A percentile compares a stretch with the other conserved stretches of the same genome.
These are phyloP conservation scores for Cenchrus purpureus DNA, from an alignment of 176 grass and related monocot species.

Conservation along the genomic window DNA sequence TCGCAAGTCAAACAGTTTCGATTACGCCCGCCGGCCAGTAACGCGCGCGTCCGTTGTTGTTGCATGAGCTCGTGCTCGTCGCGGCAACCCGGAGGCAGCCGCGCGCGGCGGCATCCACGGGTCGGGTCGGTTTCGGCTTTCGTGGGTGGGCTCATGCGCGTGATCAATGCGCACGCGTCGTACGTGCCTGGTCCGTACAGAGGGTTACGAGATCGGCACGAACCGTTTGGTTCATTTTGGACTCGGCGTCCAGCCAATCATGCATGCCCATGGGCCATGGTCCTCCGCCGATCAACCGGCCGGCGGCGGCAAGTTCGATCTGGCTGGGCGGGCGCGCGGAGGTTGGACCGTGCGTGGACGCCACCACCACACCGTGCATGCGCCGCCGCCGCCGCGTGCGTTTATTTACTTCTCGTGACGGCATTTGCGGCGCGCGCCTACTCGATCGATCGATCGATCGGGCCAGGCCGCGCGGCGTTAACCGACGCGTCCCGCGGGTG, in stretches of 20 bases:
- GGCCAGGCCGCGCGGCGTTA: neutral
- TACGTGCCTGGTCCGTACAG: neutral
- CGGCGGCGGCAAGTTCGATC: neutral
- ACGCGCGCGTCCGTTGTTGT: neutral
- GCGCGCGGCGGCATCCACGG: neutral
- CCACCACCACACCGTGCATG: neutral
- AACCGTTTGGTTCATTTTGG: neutral
- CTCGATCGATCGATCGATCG: neutral
- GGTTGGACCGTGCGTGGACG: neutral
- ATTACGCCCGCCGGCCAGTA: neutral
- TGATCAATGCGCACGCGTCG: slow-evolving; percentile 35
- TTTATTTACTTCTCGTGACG: slow-evolving; percentile 49
- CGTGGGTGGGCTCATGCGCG: slow-evolving; percentile 43
- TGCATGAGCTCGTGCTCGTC: neutral
- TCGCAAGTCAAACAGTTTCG: slow-evolving; percentile 16
- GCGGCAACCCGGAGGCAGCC: too few species aligned
- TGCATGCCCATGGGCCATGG: neutral
- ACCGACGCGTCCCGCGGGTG: neutral
- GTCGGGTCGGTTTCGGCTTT: neutral
- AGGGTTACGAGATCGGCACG: neutral
- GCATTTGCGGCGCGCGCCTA: slow-evolving; percentile 40
- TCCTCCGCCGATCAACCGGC: neutral
- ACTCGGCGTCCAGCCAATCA: slow-evolving; percentile 20
- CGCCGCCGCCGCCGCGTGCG: neutral
- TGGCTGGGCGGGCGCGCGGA: neutral